Evolutionary conservation across 23 red algal genomes (phyloP), one percentile per base, ranked within the genome.

Genomic region (Gracilaria caudata): DNA sequence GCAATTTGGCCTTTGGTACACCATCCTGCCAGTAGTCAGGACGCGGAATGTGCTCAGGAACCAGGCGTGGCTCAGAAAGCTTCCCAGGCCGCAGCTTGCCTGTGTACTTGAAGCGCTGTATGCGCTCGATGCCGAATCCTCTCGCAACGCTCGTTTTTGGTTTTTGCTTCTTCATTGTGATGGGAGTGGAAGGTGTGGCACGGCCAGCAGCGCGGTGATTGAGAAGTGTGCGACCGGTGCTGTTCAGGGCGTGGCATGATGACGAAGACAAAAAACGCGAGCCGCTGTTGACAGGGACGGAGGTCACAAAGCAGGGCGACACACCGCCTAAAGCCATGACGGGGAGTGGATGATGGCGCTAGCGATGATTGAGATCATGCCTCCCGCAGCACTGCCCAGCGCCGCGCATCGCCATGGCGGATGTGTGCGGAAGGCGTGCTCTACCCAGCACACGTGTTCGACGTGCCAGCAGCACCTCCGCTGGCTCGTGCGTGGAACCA

Each of bases 21-120:
- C 81, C 84, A 11, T 89, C 77, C 64, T 68, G 86, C 28, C 83
- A 90, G 66, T 99, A 99, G 53, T 94, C 87, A 21, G 97, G 97
- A 11, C 76, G 81, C 5, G 40, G 80, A 56, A 99, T 95, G 43
- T 60, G 28, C 1, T 57, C 72, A 0, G 94, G 97, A 26, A 99
- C 93, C 32, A 44, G 37, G 14, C 97, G 84, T 20, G 77, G 51
- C 64, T 83, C 81, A 13, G 91, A 92, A 16, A 86, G 10, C 68
- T n/a, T 66, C 23, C 93, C 97, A 12, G 97, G 97, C 10, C 92
- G 97, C 30, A 99, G 38, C 7, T 83, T 84, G 13, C 93, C 93
- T 0, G 93, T 90, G 55, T 85, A 95, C 39, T 82, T 83, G 86
- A 95, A 95, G 54, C 71, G 85, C 19, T 72, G 73, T 8, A 77